A percentile compares a stretch with the other conserved stretches of the same genome.
These are phyloP conservation scores for Wickerhamiella spandovensis DNA, from an alignment of 805 yeast species.

Conservation along the genomic window DNA sequence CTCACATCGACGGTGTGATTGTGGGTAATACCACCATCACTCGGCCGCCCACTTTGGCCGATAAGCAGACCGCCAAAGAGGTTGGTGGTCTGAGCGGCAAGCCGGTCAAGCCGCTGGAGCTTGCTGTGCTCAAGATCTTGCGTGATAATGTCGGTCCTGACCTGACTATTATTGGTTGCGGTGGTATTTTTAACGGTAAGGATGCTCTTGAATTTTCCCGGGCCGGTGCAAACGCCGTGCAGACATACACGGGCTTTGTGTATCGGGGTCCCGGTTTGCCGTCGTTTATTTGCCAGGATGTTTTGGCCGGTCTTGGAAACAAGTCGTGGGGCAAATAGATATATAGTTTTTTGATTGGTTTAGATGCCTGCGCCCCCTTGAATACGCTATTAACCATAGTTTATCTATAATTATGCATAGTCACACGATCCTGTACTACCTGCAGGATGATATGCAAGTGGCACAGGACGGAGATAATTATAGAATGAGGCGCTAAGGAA, in stretches of 20 bases:
- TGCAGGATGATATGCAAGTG: no score
- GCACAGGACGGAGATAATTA: no score
- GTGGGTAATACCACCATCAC: conserved; percentile 85
- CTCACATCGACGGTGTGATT: conserved; percentile 81
- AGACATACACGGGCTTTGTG: conserved; percentile 80
- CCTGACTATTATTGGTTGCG: conserved; percentile 79
- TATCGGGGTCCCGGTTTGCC: conserved; percentile 86
- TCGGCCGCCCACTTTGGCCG: conserved; percentile 46
- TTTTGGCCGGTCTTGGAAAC: conserved; percentile 55
- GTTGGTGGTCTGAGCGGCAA: conserved; percentile 88
- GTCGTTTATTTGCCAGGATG: conserved; percentile 43
- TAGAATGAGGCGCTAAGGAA: no score
- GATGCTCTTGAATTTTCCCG: conserved; percentile 86
- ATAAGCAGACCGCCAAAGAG: conserved; percentile 27
- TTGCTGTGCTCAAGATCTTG: conserved; percentile 56
- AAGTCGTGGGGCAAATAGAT: conserved; percentile 58
- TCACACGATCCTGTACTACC: no score
- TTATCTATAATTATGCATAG: no score
- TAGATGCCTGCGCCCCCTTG: no score
- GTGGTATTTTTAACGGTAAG: conserved; percentile 77
- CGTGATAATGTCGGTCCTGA: conserved; percentile 66
- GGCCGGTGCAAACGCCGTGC: conserved; percentile 87
- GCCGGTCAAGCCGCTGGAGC: conserved; percentile 70
- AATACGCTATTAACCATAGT: no score
- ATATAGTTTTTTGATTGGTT: no score